phyloP scores from a whole-genome alignment of 2,329 filamentous ascomycete species.

The Trichoderma sp. region DNA sequence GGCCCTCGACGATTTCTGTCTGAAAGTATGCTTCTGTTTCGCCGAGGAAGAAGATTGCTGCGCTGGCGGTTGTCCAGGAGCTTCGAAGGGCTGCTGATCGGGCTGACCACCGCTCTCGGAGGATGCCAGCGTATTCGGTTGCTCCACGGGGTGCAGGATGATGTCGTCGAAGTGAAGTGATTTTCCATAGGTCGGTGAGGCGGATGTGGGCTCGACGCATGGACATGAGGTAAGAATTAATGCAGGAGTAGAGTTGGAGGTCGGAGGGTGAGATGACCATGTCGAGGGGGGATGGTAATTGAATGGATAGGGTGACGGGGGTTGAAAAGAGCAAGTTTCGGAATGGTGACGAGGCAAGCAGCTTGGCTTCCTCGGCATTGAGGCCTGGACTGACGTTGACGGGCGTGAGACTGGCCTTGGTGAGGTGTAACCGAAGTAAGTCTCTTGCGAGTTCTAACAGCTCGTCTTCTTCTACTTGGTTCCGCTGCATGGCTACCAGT shows the following conservation, averaged over 20 bases:
- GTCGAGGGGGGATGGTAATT: constrained; percentile 76
- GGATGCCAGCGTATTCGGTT: constrained; percentile 55
- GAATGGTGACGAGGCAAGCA: constrained; percentile 59
- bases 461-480: constrained; percentile 74
- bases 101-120: constrained; percentile 61
- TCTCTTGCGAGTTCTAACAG: constrained; percentile 79
- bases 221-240: constrained; percentile 83
- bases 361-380: constrained; percentile 30
- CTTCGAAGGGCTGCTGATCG: constrained; percentile 70
- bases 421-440: constrained; percentile 65
- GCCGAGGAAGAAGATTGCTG: constrained; percentile 82
- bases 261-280: constrained; percentile 79
- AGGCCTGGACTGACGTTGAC: constrained; percentile 38
- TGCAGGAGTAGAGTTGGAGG: constrained; percentile 73
- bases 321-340: constrained; percentile 78
- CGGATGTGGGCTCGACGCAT: constrained; percentile 83
- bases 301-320: constrained; percentile 65
- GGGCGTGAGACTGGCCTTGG: constrained; percentile 45
- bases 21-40: constrained; percentile 88
- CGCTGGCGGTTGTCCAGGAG: constrained; percentile 86
- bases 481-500: constrained; percentile 69
- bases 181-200: constrained; percentile 82
- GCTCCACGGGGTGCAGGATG: constrained; percentile 68
- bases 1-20: constrained; percentile 77
- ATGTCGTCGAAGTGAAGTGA: constrained; percentile 71